Base-by-base conservation (phyloP, 805 yeast species). In the Brettanomyces naardenensis region DNA sequence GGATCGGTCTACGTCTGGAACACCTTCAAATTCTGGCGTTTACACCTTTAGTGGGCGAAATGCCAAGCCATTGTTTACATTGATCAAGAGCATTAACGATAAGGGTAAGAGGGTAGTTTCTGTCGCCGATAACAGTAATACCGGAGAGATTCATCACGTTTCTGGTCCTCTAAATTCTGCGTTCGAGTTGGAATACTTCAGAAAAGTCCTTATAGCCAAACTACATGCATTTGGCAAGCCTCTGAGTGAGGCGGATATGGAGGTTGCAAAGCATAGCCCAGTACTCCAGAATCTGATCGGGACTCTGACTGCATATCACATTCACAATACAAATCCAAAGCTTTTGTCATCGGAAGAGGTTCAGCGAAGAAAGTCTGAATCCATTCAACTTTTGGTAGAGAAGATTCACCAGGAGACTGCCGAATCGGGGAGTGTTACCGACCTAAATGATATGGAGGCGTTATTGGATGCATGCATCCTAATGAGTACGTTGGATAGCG, bases 401-500 rank as follows among this genome's bases (percentile, higher is more conserved):
- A 34, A 33, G 31, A 33, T 33, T 15, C 22, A 21, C n/a, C 7
- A 23, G 19, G 29, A 33, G 19, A 13, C 36, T 22, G 17, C 9
- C 15, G 26, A 11, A 11, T 2, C 5, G 10, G 21, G 15, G 14
- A 14, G 19, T n/a, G n/a, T 6, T 6, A 3, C 15, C 21, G 26
- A 31, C 4, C 13, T 20, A 14, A 14, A 26, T 20, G 26, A 31
- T 4, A 20, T 20, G 19, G 25, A 26, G 23, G 20, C 38, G 31
- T 22, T 53, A 17, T 47, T 54, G 30, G 42, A 39, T 27, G 48
- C 51, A 1, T 50, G 50, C 34, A 44, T 54, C 7, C 36, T 55
- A 18, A 37, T 55, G 28, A 51, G 54, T 10, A 38, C 47, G 1
- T 38, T 54, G 28, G 58, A 55, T 40, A 56, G 59, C 10, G 46